Percentiles rank a stretch among this genome's conserved stretches.
These are phyloP conservation scores for Apiotrichum brassicae DNA, from an alignment of 1,284 basidiomycete genomes.

Conservation along the genomic window DNA sequence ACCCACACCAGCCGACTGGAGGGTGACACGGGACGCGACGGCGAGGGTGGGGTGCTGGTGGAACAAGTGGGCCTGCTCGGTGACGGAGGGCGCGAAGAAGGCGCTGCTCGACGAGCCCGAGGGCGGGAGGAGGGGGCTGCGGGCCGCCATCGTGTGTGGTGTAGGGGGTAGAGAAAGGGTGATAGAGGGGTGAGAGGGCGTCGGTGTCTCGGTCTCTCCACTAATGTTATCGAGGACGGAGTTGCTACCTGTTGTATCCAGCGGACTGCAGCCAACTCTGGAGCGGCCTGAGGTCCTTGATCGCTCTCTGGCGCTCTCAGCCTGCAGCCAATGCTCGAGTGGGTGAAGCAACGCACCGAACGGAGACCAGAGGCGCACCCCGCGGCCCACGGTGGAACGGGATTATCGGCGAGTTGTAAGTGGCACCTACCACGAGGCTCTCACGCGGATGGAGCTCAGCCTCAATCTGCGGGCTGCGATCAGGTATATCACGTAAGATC, in stretches of 20 bases:
- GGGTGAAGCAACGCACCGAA: slow-evolving; percentile 7
- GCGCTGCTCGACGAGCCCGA: slow-evolving; percentile 16
- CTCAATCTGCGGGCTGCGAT: too few relatives aligned
- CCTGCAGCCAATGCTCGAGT: slow-evolving; percentile 14
- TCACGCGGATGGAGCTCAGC: too few relatives aligned
- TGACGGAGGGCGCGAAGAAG: slow-evolving; percentile 36
- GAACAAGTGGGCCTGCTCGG: slow-evolving; percentile 32
- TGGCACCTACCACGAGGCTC: neutral
- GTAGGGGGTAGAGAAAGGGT: neutral
- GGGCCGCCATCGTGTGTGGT: slow-evolving; percentile 19
- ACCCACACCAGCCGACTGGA: slow-evolving; percentile 67
- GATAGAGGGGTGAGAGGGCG: neutral
- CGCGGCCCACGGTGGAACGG: neutral
- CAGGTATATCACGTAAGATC: too few relatives aligned
- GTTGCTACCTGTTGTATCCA: too few relatives aligned
- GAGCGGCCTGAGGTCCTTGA: neutral
- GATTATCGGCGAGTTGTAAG: slow-evolving; percentile 5
- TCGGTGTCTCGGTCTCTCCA: neutral
- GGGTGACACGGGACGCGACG: slow-evolving; percentile 56
- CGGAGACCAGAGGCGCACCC: neutral
- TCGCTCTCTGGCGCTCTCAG: neutral
- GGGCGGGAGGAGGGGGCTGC: slow-evolving; percentile 36
- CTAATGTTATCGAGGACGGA: neutral
- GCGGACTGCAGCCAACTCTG: too few relatives aligned
- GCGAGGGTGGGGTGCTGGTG: slow-evolving; percentile 35